Conservation (phyloP, 495 filamentous ascomycete species). For the Penicillium verhagenii region DNA sequence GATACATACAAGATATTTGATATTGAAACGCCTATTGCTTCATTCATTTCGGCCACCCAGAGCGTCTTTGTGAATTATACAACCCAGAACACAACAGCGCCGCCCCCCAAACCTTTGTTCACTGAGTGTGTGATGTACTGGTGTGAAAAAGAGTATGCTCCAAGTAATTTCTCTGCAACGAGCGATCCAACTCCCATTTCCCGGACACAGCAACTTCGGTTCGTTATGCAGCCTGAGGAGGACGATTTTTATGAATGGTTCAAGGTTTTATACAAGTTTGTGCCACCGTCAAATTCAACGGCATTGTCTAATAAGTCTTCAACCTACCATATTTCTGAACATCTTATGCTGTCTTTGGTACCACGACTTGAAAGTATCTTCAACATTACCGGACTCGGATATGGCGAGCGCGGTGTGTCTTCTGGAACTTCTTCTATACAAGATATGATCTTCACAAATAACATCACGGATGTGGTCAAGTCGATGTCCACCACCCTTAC, state of each 20-base stretch:
- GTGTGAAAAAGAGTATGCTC: constrained; percentile 4
- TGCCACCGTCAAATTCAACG: too few species aligned
- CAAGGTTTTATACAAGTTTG: neutral
- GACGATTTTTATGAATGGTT: neutral
- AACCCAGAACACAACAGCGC: neutral
- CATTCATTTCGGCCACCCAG: neutral
- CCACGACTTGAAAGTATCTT: neutral
- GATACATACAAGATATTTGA: too few species aligned
- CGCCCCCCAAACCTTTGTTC: neutral
- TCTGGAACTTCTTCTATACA: neutral
- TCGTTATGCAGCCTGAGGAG: too few species aligned
- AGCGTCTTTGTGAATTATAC: neutral
- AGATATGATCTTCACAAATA: too few species aligned
- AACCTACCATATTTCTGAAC: too few species aligned
- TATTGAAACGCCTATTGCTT: too few species aligned
- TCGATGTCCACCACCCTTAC: constrained; percentile 10
- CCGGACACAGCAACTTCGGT: too few species aligned
- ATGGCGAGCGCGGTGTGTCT: neutral
- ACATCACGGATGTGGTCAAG: neutral
- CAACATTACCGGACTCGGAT: neutral
- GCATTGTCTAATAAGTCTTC: too few species aligned
- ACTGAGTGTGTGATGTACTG: constrained; percentile 2
- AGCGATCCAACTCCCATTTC: neutral
- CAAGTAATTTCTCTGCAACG: neutral
- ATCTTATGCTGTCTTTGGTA: too few species aligned